Conservation (phyloP, 1,284 basidiomycete species). For the Ceratobasidium papillatum region DNA sequence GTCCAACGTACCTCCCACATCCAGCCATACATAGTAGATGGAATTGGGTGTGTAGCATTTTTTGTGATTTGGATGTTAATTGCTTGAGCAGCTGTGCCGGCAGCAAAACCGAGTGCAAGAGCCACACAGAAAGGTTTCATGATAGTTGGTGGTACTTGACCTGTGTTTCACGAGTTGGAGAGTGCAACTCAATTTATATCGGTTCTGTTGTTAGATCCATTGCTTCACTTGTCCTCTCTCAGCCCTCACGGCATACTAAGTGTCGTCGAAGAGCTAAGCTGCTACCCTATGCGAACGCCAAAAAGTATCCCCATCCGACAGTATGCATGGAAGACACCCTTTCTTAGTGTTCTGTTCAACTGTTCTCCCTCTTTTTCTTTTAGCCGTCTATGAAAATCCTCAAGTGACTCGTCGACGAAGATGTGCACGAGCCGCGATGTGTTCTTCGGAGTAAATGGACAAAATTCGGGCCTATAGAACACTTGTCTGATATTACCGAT, state of each 20-base stretch:
- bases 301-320: not conserved
- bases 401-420: not conserved
- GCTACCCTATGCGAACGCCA: not conserved
- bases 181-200: too few species aligned
- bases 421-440: not conserved
- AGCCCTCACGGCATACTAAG: too few species aligned
- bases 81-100: slow-evolving; percentile 18
- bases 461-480: not conserved
- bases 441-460: not conserved
- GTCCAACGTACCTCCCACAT: slow-evolving; percentile 37
- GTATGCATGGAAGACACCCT: not conserved
- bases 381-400: not conserved
- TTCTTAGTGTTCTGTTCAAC: not conserved
- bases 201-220: too few species aligned
- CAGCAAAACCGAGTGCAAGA: slow-evolving; percentile 1
- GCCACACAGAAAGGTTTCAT: too few species aligned
- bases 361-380: too few species aligned
- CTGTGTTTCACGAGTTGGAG: too few species aligned
- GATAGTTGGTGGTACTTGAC: too few species aligned
- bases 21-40: slow-evolving; percentile 42
- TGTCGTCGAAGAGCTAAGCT: not conserved
- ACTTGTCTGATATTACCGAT: too few species aligned
- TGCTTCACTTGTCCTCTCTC: too few species aligned
- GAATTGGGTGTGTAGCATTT: slow-evolving; percentile 35
- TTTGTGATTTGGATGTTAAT: slow-evolving; percentile 36